Evolutionary conservation across 148 eudicot species (phyloP).

Genomic region (Vaccinium myrtillus): DNA sequence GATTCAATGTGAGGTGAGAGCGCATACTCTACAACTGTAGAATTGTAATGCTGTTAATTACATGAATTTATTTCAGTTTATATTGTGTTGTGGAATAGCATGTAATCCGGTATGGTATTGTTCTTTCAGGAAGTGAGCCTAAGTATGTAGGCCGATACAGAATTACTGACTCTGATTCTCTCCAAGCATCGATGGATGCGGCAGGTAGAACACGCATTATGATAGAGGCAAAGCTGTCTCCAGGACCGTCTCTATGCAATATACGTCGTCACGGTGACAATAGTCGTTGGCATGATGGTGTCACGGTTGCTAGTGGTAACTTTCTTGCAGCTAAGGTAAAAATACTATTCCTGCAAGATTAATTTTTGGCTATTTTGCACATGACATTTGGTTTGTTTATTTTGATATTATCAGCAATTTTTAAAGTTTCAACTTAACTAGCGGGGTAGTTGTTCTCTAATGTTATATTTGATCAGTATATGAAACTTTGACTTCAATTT

Average conservation of each 20-base stretch:
- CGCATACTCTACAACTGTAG: not conserved
- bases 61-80: not conserved
- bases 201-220: constrained; percentile 75
- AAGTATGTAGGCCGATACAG: constrained; percentile 86
- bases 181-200: constrained; percentile 88
- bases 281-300: constrained; percentile 86
- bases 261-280: constrained; percentile 90
- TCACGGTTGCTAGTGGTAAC: constrained; percentile 94
- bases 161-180: constrained; percentile 76
- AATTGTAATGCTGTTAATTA: not conserved
- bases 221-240: constrained; percentile 93
- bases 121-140: constrained; percentile 61
- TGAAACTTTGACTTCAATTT: not conserved
- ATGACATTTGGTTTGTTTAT: constrained; percentile 1
- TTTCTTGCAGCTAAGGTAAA: constrained; percentile 92
- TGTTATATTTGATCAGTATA: not conserved
- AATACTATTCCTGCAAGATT: not conserved
- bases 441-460: not conserved
- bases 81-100: not conserved
- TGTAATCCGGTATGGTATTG: not conserved
- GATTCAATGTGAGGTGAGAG: not conserved
- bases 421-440: not conserved
- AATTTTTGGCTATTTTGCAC: not conserved
- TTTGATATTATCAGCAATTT: not conserved
- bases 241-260: constrained; percentile 85